phyloP scores from a whole-genome alignment of 371 early-diverging fungal species.

The Ordospora colligata region DNA sequence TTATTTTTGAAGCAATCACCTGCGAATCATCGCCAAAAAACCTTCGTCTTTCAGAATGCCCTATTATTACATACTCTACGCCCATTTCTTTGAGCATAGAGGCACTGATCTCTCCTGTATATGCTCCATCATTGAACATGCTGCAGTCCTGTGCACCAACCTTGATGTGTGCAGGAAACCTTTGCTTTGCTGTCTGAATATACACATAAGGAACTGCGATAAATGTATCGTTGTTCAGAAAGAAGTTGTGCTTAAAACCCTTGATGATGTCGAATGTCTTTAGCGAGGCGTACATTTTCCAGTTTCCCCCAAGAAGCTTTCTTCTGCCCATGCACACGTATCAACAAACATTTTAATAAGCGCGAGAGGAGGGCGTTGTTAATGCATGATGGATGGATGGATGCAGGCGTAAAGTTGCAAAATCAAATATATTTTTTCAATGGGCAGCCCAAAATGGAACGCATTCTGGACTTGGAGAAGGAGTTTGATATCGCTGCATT shows the following conservation, averaged over 20 bases:
- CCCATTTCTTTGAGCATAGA: slow-evolving; percentile 84
- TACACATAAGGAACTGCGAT: slow-evolving; percentile 87
- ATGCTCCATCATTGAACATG: slow-evolving; percentile 72
- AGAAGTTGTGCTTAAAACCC: slow-evolving; percentile 2
- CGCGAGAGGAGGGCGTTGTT: too few species aligned
- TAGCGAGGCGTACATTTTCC: slow-evolving; percentile 54
- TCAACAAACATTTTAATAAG: neutral
- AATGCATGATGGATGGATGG: neutral
- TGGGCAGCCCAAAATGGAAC: slow-evolving; percentile 45
- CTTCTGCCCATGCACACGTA: slow-evolving; percentile 13
- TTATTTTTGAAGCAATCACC: slow-evolving; percentile 74
- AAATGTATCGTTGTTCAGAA: slow-evolving; percentile 69
- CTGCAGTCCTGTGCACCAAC: slow-evolving; percentile 91
- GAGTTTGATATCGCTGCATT: slow-evolving; percentile 55
- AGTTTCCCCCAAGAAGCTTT: slow-evolving; percentile 55
- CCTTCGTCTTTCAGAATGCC: slow-evolving; percentile 95
- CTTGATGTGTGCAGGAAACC: slow-evolving; percentile 65
- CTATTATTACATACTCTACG: slow-evolving; percentile 85
- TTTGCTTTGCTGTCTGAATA: slow-evolving; percentile 59
- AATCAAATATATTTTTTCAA: slow-evolving; percentile 5
- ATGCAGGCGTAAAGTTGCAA: neutral
- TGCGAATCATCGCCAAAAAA: slow-evolving; percentile 71
- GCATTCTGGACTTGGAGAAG: slow-evolving; percentile 50
- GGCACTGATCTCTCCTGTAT: slow-evolving; percentile 90
- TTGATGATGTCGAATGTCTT: slow-evolving; percentile 19